These are phyloP conservation scores for Ophiostoma sp. DNA, from an alignment of 2,329 filamentous ascomycete genomes.

Conservation along the genomic window DNA sequence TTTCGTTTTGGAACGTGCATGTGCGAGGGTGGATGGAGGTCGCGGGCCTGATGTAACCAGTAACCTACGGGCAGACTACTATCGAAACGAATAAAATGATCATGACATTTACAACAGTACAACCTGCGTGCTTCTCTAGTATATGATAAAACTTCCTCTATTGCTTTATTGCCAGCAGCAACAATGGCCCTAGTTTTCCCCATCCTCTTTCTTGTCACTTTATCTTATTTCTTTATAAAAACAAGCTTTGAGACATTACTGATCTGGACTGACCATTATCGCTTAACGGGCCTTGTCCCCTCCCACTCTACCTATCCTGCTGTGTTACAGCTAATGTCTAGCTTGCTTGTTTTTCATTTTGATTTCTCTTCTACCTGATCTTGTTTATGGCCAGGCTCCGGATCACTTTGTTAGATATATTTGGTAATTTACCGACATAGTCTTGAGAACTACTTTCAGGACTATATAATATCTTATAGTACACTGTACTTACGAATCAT, in stretches of 20 bases:
- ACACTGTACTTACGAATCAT: too few species aligned
- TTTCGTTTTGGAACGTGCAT: neutral
- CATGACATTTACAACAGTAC: neutral
- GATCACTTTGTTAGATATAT: too few species aligned
- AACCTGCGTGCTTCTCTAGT: too few species aligned
- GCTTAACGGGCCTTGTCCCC: conserved; percentile 10
- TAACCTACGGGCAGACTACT: neutral
- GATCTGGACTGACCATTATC: neutral
- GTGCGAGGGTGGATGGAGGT: neutral
- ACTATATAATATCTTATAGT: too few species aligned
- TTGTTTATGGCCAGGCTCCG: neutral
- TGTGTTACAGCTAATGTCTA: neutral
- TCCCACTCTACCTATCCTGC: conserved; percentile 14
- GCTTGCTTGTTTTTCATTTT: neutral
- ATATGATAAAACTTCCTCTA: too few species aligned
- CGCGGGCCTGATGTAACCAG: neutral
- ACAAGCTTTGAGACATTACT: conserved; percentile 5
- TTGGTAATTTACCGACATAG: too few species aligned
- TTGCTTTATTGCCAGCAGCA: too few species aligned
- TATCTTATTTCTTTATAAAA: neutral
- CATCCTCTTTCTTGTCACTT: neutral
- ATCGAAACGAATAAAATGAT: neutral
- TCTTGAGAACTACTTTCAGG: too few species aligned
- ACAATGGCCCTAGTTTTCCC: too few species aligned
- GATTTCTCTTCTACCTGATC: neutral